Percentiles rank a stretch among this genome's conserved stretches.
Evolutionary conservation across 306 rosid genomes (phyloP).

Genomic region (Arachis hypogaea): DNA sequence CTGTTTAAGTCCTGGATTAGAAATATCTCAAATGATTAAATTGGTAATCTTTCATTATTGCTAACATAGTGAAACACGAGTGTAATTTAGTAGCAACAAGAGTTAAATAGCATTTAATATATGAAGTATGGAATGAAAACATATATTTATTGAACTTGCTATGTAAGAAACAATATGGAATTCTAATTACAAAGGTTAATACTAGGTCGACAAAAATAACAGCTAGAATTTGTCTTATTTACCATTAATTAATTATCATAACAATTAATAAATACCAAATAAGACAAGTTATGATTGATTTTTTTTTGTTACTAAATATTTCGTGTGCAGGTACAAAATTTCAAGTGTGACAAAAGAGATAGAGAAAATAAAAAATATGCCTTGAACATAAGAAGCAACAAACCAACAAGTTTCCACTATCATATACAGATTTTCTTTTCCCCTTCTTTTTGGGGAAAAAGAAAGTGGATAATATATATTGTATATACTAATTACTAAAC

Average conservation of each 20-base stretch:
- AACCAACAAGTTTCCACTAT: conserved; percentile 25
- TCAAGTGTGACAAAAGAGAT: neutral
- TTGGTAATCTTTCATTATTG: neutral
- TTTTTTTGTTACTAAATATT: no score
- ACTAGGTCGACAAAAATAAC: no score
- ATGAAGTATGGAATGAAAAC: neutral
- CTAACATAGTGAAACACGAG: neutral
- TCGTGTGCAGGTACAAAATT: neutral
- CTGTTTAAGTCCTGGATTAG: neutral
- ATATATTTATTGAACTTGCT: neutral
- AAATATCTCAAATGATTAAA: neutral
- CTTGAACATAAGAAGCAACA: conserved; percentile 12
- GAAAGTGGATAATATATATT: conserved; percentile 24
- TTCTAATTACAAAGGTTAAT: neutral
- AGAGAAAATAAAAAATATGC: neutral
- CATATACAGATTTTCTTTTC: conserved; percentile 36
- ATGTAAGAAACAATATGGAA: neutral
- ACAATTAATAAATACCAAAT: no score
- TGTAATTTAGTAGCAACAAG: neutral
- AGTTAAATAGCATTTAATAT: neutral
- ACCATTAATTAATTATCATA: no score
- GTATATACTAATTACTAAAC: neutral
- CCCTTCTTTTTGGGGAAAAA: no score
- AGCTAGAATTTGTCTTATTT: no score
- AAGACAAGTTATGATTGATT: no score